Evolutionary conservation across 208 protist species (phyloP), one percentile per base, ranked within the genome.

Genomic region (Lotmaria passim): DNA sequence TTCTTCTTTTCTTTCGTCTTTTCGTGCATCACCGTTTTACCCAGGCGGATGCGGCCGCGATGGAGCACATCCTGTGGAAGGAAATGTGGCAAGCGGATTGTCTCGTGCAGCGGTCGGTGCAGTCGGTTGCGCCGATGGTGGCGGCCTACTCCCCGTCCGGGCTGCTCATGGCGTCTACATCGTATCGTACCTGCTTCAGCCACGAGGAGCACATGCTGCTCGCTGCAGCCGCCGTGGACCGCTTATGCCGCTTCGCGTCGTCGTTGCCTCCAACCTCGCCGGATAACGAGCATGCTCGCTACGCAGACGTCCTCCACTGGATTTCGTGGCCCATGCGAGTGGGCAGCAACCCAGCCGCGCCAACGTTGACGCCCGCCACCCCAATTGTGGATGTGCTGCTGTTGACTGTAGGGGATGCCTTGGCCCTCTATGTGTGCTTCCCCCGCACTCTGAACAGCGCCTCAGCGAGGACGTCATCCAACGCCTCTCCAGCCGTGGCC

Each of bases 81-180:
- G 70, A 69, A 2, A 44, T 69, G 33, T 81, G 59, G 67, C 31
- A 57, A 24, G n/a, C 36, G 34, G 15, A 41, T n/a, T n/a, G 7
- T 19, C 30, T 17, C 33, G 38, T 36, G 11, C 26, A 2, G 38
- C 5, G 11, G 10, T 43, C 48, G 28, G 19, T 31, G 17, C 46
- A 4, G 7, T 24, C 47, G 19, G 28, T 56, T 17, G 36, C 53
- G 7, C 67, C 73, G 31, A 60, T 90, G 30, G 60, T 85, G 51
- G 79, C 87, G 12, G 74, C 66, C 21, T 93, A 79, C 67, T 86
- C 81, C n/a, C 76, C 78, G 23, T 81, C 73, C 47, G 87, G 87
- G 0, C 73, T 93, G 30, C 75, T 93, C 30, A 71, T 61, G 44
- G 79, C 82, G 19, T 90, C 84, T 17, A 51, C 72, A 0, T 60